These are phyloP conservation scores for Daldinia bambusicola DNA, from an alignment of 495 filamentous ascomycete genomes.

Conservation along the genomic window DNA sequence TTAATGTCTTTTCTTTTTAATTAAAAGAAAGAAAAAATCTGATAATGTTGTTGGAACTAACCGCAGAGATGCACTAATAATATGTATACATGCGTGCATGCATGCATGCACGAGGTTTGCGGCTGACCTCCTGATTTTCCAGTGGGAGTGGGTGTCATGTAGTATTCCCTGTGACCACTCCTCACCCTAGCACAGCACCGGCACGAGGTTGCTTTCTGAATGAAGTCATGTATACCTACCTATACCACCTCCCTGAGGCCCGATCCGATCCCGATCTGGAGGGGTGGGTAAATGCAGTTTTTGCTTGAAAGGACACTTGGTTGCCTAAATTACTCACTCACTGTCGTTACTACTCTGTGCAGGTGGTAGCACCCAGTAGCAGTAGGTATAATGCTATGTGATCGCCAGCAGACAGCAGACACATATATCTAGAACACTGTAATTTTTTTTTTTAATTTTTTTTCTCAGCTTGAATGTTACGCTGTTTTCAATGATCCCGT, in stretches of 20 bases:
- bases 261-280: slow-evolving; percentile 6
- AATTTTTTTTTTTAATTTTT: no score
- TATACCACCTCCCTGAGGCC: neutral
- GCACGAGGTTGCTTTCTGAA: slow-evolving; percentile 23
- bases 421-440: no score
- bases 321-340: neutral
- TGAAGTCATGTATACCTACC: neutral
- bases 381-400: neutral
- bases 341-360: neutral
- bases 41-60: neutral
- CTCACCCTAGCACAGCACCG: slow-evolving; percentile 18
- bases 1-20: neutral
- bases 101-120: neutral
- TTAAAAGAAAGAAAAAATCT: neutral
- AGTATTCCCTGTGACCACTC: slow-evolving; percentile 28
- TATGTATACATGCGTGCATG: neutral
- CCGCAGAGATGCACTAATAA: neutral
- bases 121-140: slow-evolving; percentile 33
- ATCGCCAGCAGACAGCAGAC: neutral
- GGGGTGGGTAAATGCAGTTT: neutral
- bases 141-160: slow-evolving; percentile 13
- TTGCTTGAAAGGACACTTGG: neutral
- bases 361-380: no score
- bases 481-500: neutral
- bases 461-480: neutral